Evolutionary conservation across 192 early-diverging fungal genomes (phyloP).

Genomic region (Coemansia sp.): DNA sequence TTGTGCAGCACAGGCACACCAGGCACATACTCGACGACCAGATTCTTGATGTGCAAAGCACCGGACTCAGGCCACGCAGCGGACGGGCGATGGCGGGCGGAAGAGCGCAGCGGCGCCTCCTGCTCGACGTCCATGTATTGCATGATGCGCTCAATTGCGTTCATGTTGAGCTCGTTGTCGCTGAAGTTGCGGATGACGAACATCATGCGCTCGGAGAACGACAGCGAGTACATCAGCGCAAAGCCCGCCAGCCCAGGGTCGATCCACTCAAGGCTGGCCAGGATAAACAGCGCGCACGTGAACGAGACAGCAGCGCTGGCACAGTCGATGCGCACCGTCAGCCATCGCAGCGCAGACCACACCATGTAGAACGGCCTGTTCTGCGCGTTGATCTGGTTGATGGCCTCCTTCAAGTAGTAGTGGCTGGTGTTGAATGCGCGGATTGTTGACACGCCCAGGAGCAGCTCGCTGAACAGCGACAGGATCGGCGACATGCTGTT

Average conservation of each 20-base stretch:
- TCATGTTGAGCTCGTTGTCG: slow-evolving; percentile 81
- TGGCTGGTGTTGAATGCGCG: slow-evolving; percentile 77
- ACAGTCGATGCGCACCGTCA: slow-evolving; percentile 78
- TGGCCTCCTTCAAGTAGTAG: slow-evolving; percentile 64
- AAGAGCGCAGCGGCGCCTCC: slow-evolving; percentile 67
- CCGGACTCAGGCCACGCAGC: slow-evolving; percentile 66
- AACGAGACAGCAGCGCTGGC: slow-evolving; percentile 74
- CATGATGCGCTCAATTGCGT: slow-evolving; percentile 77
- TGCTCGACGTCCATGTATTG: slow-evolving; percentile 81
- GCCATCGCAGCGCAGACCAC: slow-evolving; percentile 84
- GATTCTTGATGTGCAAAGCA: slow-evolving; percentile 62
- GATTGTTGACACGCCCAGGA: slow-evolving; percentile 73
- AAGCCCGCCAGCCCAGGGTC: slow-evolving; percentile 87
- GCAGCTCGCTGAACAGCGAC: slow-evolving; percentile 77
- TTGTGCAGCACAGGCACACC: slow-evolving; percentile 70
- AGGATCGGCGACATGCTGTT: slow-evolving; percentile 71
- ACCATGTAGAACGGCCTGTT: slow-evolving; percentile 83
- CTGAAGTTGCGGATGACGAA: slow-evolving; percentile 78
- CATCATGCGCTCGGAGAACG: slow-evolving; percentile 73
- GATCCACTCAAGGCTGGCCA: slow-evolving; percentile 54
- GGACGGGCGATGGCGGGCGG: slow-evolving; percentile 52
- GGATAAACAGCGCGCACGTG: slow-evolving; percentile 63
- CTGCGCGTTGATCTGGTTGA: slow-evolving; percentile 64
- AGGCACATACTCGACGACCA: slow-evolving; percentile 75
- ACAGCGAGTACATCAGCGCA: slow-evolving; percentile 75